Evolutionary conservation across 768 basidiomycete species (phyloP).

Genomic region (Chlorophyllum brunneum): DNA sequence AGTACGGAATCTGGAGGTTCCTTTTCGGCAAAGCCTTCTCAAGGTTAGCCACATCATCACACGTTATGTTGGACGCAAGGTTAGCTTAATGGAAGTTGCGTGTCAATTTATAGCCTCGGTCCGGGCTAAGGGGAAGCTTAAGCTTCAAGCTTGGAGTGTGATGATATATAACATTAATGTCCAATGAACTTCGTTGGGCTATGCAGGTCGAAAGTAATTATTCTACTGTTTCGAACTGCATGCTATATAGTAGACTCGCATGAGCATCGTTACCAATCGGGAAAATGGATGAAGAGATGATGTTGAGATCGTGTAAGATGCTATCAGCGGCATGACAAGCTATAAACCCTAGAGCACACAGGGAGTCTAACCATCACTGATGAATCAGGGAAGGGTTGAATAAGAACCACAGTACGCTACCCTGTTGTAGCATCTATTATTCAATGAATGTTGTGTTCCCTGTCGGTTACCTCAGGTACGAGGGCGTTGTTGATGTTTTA

Average conservation of each 20-base stretch:
- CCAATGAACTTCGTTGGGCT: neutral
- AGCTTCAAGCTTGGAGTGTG: neutral
- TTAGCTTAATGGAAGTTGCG: conserved; percentile 2
- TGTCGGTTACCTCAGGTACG: conserved; percentile 9
- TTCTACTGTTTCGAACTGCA: too few relatives aligned
- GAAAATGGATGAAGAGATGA: too few relatives aligned
- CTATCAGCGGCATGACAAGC: conserved; percentile 3
- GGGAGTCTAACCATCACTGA: conserved; percentile 6
- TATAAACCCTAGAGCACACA: neutral
- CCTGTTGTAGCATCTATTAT: conserved; percentile 1
- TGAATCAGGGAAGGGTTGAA: conserved; percentile 3
- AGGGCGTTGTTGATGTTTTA: conserved; percentile 2
- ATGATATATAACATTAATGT: conserved; percentile 1
- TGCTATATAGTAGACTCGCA: too few relatives aligned
- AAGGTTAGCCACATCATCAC: conserved; percentile 10
- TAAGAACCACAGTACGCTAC: neutral
- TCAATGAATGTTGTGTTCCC: conserved; percentile 1
- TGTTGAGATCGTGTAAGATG: conserved; percentile 1
- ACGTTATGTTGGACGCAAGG: conserved; percentile 8
- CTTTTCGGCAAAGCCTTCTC: conserved; percentile 11
- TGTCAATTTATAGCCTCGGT: conserved; percentile 4
- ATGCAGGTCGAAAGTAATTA: too few relatives aligned
- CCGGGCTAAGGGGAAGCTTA: conserved; percentile 3
- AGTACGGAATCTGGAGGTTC: conserved; percentile 3
- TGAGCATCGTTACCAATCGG: too few relatives aligned